A percentile compares a stretch with the other conserved stretches of the same genome.
Evolutionary conservation across 2,329 filamentous ascomycete species (phyloP).

Genomic region (Ophiocordyceps robertsii): DNA sequence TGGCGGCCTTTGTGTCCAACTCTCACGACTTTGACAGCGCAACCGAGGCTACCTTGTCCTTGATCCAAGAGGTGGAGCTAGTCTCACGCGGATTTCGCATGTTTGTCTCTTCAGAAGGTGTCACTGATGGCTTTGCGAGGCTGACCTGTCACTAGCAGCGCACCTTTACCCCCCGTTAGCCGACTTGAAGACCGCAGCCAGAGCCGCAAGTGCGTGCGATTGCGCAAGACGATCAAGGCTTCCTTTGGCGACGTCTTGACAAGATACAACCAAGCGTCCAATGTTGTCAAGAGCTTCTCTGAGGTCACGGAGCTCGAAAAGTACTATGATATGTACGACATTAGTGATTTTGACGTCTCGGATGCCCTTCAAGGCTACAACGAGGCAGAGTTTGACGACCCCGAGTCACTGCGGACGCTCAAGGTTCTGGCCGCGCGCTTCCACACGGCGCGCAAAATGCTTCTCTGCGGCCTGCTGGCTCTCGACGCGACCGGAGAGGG

Average conservation of each 20-base stretch:
- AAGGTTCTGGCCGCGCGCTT: conserved; percentile 73
- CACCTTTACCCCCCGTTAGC: conserved; percentile 81
- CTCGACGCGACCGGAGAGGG: conserved; percentile 71
- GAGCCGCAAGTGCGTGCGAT: conserved; percentile 61
- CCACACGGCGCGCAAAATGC: conserved; percentile 67
- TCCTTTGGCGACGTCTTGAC: conserved; percentile 59
- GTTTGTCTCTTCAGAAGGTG: conserved; percentile 30
- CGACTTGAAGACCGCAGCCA: conserved; percentile 76
- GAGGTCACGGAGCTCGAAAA: conserved; percentile 76
- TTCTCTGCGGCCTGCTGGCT: conserved; percentile 79
- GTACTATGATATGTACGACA: conserved; percentile 82
- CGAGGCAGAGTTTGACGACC: conserved; percentile 59
- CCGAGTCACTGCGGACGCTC: conserved; percentile 63
- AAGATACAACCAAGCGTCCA: conserved; percentile 57
- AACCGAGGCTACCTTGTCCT: conserved; percentile 59
- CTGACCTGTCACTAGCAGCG: conserved; percentile 45
- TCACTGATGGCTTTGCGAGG: neutral
- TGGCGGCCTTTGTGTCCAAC: conserved; percentile 54
- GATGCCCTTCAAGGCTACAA: conserved; percentile 54
- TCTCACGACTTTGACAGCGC: conserved; percentile 73
- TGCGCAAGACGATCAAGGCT: conserved; percentile 63
- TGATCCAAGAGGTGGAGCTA: conserved; percentile 91
- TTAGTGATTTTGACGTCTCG: conserved; percentile 58
- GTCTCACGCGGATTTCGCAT: conserved; percentile 83
- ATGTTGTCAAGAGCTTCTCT: conserved; percentile 56